Percentiles rank a stretch among this genome's conserved stretches.
These are phyloP conservation scores for Castanospermum australe DNA, from an alignment of 306 rosid genomes.

Conservation along the genomic window DNA sequence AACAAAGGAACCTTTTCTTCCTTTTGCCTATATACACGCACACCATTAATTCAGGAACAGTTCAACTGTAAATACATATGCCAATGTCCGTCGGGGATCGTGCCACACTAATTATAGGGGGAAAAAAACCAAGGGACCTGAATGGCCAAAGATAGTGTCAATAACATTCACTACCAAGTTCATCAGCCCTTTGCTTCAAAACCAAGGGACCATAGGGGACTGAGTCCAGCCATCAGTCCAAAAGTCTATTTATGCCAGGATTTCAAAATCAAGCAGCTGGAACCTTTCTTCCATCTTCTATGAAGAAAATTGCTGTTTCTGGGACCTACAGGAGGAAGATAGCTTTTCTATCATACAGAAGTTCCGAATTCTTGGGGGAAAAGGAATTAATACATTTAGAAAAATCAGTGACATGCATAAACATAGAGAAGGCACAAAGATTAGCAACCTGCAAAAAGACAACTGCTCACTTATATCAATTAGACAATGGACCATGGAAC, in stretches of 20 bases:
- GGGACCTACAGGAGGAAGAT: slow-evolving; percentile 67
- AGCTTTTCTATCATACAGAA: not conserved
- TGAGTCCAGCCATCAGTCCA: slow-evolving; percentile 18
- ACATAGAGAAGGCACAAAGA: not conserved
- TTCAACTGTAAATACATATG: not conserved
- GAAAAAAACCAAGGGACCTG: not conserved
- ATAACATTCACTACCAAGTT: slow-evolving; percentile 10
- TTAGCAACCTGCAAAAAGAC: not conserved
- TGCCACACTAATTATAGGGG: not conserved
- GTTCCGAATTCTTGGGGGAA: not conserved
- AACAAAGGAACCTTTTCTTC: slow-evolving; percentile 24
- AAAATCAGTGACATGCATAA: not conserved
- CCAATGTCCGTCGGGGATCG: slow-evolving; percentile 11
- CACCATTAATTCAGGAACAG: not conserved
- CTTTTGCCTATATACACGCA: slow-evolving; percentile 27
- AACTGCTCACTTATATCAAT: not conserved
- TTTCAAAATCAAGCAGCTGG: slow-evolving; percentile 80
- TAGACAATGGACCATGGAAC: not conserved
- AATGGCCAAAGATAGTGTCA: slow-evolving; percentile 21
- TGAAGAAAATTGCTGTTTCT: slow-evolving; percentile 85
- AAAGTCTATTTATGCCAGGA: slow-evolving; percentile 16
- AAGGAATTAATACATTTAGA: not conserved
- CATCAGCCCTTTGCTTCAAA: slow-evolving; percentile 26
- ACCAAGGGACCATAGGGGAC: slow-evolving; percentile 34
- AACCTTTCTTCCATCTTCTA: slow-evolving; percentile 97